Evolutionary conservation across 2,329 filamentous ascomycete species (phyloP).

Genomic region (Cryphonectria carpinicola): DNA sequence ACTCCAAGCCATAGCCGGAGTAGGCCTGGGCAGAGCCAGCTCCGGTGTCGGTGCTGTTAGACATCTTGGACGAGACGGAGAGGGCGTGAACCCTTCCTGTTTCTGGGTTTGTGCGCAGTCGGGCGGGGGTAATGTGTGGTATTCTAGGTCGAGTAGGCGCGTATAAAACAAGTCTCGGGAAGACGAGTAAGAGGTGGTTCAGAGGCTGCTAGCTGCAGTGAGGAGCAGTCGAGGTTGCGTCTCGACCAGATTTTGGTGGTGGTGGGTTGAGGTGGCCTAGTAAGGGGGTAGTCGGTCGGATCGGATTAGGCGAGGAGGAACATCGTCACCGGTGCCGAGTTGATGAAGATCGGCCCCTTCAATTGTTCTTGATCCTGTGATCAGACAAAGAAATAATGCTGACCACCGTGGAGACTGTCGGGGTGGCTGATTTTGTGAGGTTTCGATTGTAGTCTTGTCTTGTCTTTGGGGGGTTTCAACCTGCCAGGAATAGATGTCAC

Average conservation of each 20-base stretch:
- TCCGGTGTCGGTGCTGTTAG: constrained; percentile 23
- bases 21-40: constrained; percentile 36
- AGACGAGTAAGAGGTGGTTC: not conserved
- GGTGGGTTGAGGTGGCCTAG: not conserved
- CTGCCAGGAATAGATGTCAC: constrained; percentile 4
- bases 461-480: constrained; percentile 1
- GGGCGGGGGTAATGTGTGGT: not conserved
- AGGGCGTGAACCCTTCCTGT: constrained; percentile 5
- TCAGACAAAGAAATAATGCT: constrained; percentile 8
- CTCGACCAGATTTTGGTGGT: not conserved
- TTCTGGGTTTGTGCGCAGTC: not conserved
- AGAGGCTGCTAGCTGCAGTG: not conserved
- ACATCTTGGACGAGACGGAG: constrained; percentile 19
- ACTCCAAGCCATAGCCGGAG: constrained; percentile 50
- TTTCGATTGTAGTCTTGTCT: not conserved
- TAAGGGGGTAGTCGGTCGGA: not conserved
- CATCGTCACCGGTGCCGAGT: constrained; percentile 15
- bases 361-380: not conserved
- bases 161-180: not conserved
- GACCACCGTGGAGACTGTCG: not conserved
- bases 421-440: not conserved
- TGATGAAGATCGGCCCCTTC: constrained; percentile 10
- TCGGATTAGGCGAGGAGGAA: constrained; percentile 19
- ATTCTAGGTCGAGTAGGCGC: constrained; percentile 1
- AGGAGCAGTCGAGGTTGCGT: not conserved